Conservation (phyloP, 768 basidiomycete species). For the Kwoniella sp. region DNA sequence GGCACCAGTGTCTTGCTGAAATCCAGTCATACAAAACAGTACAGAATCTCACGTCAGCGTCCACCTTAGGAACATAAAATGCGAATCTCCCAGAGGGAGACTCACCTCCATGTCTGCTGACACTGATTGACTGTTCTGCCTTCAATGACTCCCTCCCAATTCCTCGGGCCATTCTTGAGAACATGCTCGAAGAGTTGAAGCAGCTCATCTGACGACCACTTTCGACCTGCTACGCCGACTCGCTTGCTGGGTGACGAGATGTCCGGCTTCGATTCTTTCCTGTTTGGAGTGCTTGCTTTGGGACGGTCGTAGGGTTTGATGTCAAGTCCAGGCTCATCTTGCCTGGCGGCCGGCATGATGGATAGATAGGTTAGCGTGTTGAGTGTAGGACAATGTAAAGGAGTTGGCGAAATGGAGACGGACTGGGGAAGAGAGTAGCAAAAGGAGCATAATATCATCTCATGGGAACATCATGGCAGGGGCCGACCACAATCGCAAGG, state of each 20-base stretch:
- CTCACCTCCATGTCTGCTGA: constrained; percentile 23
- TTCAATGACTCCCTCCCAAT: constrained; percentile 18
- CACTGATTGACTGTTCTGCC: constrained; percentile 22
- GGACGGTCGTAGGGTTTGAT: neutral
- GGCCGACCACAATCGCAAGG: no score
- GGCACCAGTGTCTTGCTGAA: no score
- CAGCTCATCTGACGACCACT: constrained; percentile 19
- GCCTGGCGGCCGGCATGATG: neutral
- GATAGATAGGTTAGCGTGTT: no score
- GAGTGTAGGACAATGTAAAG: no score
- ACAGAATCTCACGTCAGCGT: no score
- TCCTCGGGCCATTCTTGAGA: constrained; percentile 5
- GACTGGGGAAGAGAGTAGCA: no score
- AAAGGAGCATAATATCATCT: no score
- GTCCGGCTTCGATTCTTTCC: neutral
- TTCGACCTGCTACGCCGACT: neutral
- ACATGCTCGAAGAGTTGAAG: constrained; percentile 25
- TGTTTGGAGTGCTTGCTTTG: neutral
- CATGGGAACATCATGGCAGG: no score
- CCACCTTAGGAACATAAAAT: no score
- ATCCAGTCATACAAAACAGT: no score
- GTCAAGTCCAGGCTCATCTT: neutral
- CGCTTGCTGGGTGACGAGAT: neutral
- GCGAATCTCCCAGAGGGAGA: no score
- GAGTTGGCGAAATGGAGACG: no score